A percentile compares a stretch with the other conserved stretches of the same genome.
phyloP scores from a whole-genome alignment of 2,329 filamentous ascomycete genomes.

The Colletotrichum sp. region DNA sequence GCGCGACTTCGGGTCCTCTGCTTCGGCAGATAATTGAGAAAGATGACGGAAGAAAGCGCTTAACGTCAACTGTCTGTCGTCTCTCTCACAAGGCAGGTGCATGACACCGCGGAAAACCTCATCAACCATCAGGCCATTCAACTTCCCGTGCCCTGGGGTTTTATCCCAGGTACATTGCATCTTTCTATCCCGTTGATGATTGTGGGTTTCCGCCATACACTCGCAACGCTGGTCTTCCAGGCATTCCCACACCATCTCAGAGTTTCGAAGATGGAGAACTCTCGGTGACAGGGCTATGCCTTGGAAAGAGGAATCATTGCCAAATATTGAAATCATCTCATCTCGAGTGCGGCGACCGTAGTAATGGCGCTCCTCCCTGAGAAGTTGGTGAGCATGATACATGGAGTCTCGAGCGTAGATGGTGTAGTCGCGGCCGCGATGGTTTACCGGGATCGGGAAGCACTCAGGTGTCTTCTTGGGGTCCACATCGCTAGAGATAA shows the following conservation, averaged over 20 bases:
- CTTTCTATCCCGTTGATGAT: not conserved
- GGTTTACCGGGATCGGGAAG: not conserved
- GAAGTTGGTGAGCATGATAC: not conserved
- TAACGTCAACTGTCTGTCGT: not conserved
- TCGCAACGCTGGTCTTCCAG: not conserved
- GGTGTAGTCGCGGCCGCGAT: not conserved
- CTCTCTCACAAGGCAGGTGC: not conserved
- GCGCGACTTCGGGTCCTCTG: not conserved
- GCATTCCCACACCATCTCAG: constrained; percentile 6
- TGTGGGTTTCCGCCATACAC: not conserved
- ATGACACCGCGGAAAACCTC: not conserved
- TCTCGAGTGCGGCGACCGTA: not conserved
- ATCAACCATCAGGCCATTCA: not conserved
- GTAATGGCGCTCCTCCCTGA: not conserved
- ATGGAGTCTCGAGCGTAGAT: not conserved
- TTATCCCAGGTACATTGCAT: not conserved
- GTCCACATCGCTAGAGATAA: not conserved
- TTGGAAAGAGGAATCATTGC: not conserved
- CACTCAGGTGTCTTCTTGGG: not conserved
- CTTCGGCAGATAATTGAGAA: not conserved
- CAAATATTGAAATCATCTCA: not conserved
- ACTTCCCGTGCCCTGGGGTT: not conserved
- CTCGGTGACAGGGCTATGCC: not conserved
- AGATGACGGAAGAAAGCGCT: not conserved
- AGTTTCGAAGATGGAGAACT: not conserved